Base-by-base conservation (phyloP, 345 rosid genomes). In the Carallia brachiata region DNA sequence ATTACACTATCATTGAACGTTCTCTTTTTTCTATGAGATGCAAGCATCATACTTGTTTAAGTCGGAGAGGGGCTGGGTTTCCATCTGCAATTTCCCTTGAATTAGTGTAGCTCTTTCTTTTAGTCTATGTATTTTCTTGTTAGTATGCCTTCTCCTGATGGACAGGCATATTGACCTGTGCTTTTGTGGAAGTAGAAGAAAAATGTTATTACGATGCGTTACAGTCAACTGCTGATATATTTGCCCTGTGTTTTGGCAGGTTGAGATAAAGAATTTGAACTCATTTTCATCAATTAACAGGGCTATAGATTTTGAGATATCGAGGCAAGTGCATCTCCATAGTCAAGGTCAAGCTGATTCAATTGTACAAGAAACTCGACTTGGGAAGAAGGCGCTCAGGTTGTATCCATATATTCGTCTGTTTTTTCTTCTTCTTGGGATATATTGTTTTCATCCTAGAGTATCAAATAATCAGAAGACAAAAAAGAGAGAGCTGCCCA, bases 331-430 rank as follows among this genome's bases (percentile, higher is more conserved):
- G 37, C 85, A 75, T 76, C 86, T 90, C 30, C 82, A 84, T 36
- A 81, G 83, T 68, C 83, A 89, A 86, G 97, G 92, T 36, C 85
- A 86, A 71, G 83, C 75, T 4, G 87, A 86, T 79, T 78, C 82
- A 82, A 85, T 95, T 76, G 88, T 88, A 57, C 93, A 88, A 61
- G 98, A 91, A 87, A 91, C 97, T 79, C 90, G 97, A 52, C 95
- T 91, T 94, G 99, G 98, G 97, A 91, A 73, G 98, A 94, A 84
- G 96, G 96, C 8, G 66, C 90, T 66, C 96, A 88, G 93, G 98
- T 93, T 70, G 52, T 72, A 61, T 31, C 30, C 65, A 12, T 66
- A 60, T 68, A 10, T 61, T 56, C 32, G 1, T 23, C 31, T 56
- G 2, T 34, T 7, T 18, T 62, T 40, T 36, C 23, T 63, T 53